phyloP scores from a whole-genome alignment of 1,284 basidiomycete genomes.

The Schizophyllum commune region DNA sequence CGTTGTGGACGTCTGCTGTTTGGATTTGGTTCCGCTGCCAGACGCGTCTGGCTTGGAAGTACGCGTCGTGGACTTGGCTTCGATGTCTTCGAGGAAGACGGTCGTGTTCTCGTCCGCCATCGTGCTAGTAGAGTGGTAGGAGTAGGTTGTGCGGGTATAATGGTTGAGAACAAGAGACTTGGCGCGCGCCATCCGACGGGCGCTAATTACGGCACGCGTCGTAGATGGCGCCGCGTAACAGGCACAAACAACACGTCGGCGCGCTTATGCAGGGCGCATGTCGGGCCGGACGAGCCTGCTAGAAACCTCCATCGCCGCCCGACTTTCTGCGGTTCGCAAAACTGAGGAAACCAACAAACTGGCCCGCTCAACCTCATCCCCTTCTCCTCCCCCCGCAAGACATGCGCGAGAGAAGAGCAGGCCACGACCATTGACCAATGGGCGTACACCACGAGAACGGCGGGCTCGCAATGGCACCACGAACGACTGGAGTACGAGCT shows the following conservation, averaged over 20 bases:
- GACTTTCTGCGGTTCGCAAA: no score
- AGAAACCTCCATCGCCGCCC: constrained; percentile 1
- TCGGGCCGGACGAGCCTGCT: background rate
- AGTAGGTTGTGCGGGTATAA: background rate
- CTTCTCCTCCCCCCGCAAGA: constrained; percentile 48
- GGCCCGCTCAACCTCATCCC: constrained; percentile 71
- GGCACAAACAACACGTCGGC: constrained; percentile 8
- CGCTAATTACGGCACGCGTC: background rate
- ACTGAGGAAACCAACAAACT: constrained; percentile 34
- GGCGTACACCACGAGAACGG: background rate
- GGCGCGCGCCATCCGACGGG: no score
- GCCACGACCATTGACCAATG: constrained; percentile 1
- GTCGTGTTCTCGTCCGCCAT: constrained; percentile 30
- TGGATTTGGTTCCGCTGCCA: constrained; percentile 1
- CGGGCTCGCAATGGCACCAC: constrained; percentile 16
- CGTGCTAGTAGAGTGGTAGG: background rate
- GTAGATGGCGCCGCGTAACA: background rate
- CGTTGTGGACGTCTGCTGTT: constrained; percentile 14
- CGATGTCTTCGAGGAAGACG: constrained; percentile 54
- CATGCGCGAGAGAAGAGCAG: constrained; percentile 8
- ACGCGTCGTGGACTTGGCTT: constrained; percentile 16
- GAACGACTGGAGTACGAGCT: constrained; percentile 76
- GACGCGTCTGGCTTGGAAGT: background rate
- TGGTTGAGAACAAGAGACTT: background rate
- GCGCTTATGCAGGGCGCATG: constrained; percentile 7